phyloP scores from a whole-genome alignment of 2,329 filamentous ascomycete genomes.

The Penicillium expansum region DNA sequence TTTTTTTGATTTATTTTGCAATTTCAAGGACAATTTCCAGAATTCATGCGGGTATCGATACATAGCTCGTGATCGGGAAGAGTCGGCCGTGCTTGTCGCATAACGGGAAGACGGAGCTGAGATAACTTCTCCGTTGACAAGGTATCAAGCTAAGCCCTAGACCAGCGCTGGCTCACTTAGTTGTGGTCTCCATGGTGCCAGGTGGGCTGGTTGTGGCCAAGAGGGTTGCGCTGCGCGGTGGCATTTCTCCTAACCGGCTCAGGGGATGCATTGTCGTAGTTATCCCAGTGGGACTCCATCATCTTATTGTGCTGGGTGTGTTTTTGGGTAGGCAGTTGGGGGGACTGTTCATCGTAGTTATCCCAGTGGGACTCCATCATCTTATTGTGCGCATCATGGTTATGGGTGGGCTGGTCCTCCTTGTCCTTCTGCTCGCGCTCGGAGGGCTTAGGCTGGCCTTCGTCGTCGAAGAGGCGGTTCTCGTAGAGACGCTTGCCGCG shows the following conservation, averaged over 20 bases:
- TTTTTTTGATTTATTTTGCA: slow-evolving; percentile 1
- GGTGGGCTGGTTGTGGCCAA: slow-evolving; percentile 34
- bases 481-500: slow-evolving; percentile 71
- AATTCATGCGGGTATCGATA: slow-evolving; percentile 24
- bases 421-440: slow-evolving; percentile 29
- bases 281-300: slow-evolving; percentile 62
- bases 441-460: slow-evolving; percentile 54
- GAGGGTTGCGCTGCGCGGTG: slow-evolving; percentile 25
- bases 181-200: slow-evolving; percentile 45
- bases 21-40: slow-evolving; percentile 1
- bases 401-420: slow-evolving; percentile 50
- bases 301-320: slow-evolving; percentile 47
- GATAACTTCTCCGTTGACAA: neutral
- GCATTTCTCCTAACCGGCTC: slow-evolving; percentile 20
- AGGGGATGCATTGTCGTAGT: slow-evolving; percentile 39
- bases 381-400: slow-evolving; percentile 53
- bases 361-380: slow-evolving; percentile 65
- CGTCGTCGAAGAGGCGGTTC: slow-evolving; percentile 68
- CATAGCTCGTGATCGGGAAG: slow-evolving; percentile 21
- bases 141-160: neutral
- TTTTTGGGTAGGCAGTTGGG: neutral
- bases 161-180: slow-evolving; percentile 4
- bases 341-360: slow-evolving; percentile 36
- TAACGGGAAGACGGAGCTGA: neutral
- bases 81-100: slow-evolving; percentile 9